A percentile compares a stretch with the other conserved stretches of the same genome.
phyloP scores from a whole-genome alignment of 2,329 filamentous ascomycete genomes.

The Decorospora gaudefroyi region DNA sequence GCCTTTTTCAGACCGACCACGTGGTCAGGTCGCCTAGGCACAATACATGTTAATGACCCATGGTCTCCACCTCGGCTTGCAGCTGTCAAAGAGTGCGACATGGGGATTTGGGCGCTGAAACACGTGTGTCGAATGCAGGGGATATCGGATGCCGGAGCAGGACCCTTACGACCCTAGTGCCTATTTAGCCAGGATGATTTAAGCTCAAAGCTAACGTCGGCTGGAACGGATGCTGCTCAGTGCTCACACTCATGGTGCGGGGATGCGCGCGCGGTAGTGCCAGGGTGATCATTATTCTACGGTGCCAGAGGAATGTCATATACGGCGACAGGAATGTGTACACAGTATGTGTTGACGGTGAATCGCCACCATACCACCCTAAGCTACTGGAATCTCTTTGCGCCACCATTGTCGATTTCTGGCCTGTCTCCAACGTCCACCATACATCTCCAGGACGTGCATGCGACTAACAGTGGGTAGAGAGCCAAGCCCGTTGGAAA shows the following conservation, averaged over 20 bases:
- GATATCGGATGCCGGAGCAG: not conserved
- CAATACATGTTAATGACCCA: no score
- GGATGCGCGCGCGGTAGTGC: slow-evolving; percentile 8
- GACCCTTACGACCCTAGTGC: no score
- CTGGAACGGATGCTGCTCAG: slow-evolving; percentile 12
- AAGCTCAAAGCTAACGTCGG: slow-evolving; percentile 26
- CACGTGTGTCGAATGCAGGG: not conserved
- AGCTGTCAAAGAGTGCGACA: no score
- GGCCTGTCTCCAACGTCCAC: slow-evolving; percentile 2
- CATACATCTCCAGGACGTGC: slow-evolving; percentile 21
- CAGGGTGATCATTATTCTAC: not conserved
- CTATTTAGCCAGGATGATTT: slow-evolving; percentile 16
- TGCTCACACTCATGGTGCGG: slow-evolving; percentile 23
- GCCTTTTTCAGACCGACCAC: no score
- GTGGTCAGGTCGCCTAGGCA: no score
- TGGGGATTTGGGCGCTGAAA: no score
- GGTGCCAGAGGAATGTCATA: slow-evolving; percentile 2
- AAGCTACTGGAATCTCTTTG: no score
- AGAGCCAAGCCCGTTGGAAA: slow-evolving; percentile 31
- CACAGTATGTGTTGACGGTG: no score
- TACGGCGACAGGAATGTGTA: slow-evolving; percentile 5
- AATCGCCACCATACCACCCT: no score
- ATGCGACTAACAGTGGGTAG: slow-evolving; percentile 18
- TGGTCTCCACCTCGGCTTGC: no score
- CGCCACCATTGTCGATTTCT: not conserved